Evolutionary conservation across 2,329 filamentous ascomycete species (phyloP), one percentile per base, ranked within the genome.

Genomic region (Colletotrichum sublineola): DNA sequence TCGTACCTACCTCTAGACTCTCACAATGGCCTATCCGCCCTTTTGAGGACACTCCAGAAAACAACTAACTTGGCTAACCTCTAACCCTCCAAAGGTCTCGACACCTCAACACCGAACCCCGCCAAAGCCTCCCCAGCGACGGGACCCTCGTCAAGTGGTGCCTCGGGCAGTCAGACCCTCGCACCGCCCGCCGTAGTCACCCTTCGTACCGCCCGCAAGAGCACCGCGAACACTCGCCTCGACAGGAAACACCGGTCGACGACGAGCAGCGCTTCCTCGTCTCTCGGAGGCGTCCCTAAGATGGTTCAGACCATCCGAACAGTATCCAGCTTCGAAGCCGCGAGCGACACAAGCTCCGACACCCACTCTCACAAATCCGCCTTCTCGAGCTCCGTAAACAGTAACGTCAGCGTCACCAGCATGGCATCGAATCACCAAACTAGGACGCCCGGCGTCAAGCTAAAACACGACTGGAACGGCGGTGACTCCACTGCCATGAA

Each of bases 311-410:
- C 88, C 40, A 90, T 91, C 73, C 87, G 89, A 74, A 85, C 87
- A 67, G 88, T 91, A 48, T 83, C 84, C 50, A 89, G 86, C 81
- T 85, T 86, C 78, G 88, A 90, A 78, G 77, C 79, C 53, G 83
- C 82, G 36, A 83, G 80, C 73, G 83, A 85, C 67, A 86, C 85
- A 53, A 84, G 83, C 73, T 83, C 81, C 63, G 82, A 84, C 63
- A 69, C 75, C 53, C 74, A 68, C 53, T 77, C 81, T 33, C 84
- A 83, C 73, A 85, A 85, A 75, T 89, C 87, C 70, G 83, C 81
- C 73, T 87, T 90, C 75, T 89, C 88, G 52, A 88, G 87, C 81
- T 89, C 87, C 56, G 80, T 87, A 52, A 86, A 87, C 77, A 90
- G 88, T 80, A 87, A 84, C 77, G 78, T 81, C 63, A 89, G 87